phyloP scores from a whole-genome alignment of 441 rosid species.

The Jatropha multifida region DNA sequence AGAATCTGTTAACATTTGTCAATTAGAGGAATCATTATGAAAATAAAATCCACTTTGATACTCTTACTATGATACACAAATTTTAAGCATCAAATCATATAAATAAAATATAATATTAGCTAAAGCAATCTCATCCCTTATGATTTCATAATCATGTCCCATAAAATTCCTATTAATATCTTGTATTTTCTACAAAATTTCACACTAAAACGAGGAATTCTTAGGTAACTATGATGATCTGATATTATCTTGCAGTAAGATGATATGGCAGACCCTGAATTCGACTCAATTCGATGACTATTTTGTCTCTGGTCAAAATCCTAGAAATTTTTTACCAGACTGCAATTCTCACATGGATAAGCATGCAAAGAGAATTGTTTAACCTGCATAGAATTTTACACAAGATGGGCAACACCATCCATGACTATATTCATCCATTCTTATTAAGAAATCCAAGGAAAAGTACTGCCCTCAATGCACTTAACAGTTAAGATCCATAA shows the following conservation, averaged over 20 bases:
- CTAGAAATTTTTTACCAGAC: not conserved
- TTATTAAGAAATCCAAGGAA: not conserved
- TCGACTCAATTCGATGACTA: too few species aligned
- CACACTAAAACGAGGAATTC: too few species aligned
- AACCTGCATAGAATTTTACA: conserved; percentile 7
- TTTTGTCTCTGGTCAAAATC: too few species aligned
- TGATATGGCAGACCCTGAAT: too few species aligned
- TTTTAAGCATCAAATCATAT: not conserved
- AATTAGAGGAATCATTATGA: not conserved
- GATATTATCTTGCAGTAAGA: not conserved
- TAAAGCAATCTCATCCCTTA: not conserved
- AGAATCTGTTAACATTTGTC: not conserved
- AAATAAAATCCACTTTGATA: not conserved
- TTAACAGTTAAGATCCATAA: conserved; percentile 14
- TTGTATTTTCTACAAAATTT: too few species aligned
- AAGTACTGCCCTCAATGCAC: conserved; percentile 1
- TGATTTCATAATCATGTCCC: not conserved
- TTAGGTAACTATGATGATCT: too few species aligned
- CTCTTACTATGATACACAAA: not conserved
- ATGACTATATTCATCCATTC: not conserved
- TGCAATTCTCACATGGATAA: not conserved
- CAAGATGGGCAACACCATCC: conserved; percentile 7
- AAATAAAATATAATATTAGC: not conserved
- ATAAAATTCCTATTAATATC: not conserved
- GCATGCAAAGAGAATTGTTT: not conserved